Conservation (phyloP, 139 green algal genomes). For the Closterium sp. region DNA sequence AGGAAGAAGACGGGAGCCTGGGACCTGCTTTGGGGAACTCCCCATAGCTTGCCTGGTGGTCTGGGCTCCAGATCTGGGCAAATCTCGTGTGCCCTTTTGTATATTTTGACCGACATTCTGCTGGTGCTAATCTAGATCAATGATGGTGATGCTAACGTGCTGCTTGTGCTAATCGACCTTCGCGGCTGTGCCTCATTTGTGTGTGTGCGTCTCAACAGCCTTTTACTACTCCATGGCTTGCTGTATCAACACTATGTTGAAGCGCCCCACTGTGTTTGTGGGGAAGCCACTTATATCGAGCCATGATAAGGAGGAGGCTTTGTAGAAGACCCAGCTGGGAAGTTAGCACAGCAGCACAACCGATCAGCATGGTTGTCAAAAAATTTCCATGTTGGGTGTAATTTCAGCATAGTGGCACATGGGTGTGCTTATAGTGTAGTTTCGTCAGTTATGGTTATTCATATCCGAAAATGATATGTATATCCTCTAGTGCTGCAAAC, state of each 20-base stretch:
- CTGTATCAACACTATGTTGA: neutral
- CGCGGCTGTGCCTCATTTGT: neutral
- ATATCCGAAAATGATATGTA: neutral
- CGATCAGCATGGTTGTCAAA: neutral
- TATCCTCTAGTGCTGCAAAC: neutral
- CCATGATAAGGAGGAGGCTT: neutral
- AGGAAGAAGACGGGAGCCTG: too few species aligned
- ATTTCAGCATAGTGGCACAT: neutral
- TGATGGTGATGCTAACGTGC: neutral
- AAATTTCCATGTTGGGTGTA: neutral
- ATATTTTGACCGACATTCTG: too few species aligned
- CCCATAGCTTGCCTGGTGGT: too few species aligned
- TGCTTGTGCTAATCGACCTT: neutral
- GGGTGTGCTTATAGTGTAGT: neutral
- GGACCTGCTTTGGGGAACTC: too few species aligned
- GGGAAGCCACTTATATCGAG: neutral
- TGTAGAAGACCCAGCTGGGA: neutral
- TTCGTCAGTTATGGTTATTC: neutral
- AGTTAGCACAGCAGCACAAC: neutral
- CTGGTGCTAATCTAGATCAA: too few species aligned
- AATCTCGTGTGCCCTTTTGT: too few species aligned
- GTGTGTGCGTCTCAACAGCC: neutral
- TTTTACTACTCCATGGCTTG: neutral
- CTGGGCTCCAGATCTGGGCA: too few species aligned
- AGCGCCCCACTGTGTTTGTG: neutral